Evolutionary conservation across 2,329 filamentous ascomycete genomes (phyloP), one percentile per base, ranked within the genome.

Genomic region (Diaporthe sp.): DNA sequence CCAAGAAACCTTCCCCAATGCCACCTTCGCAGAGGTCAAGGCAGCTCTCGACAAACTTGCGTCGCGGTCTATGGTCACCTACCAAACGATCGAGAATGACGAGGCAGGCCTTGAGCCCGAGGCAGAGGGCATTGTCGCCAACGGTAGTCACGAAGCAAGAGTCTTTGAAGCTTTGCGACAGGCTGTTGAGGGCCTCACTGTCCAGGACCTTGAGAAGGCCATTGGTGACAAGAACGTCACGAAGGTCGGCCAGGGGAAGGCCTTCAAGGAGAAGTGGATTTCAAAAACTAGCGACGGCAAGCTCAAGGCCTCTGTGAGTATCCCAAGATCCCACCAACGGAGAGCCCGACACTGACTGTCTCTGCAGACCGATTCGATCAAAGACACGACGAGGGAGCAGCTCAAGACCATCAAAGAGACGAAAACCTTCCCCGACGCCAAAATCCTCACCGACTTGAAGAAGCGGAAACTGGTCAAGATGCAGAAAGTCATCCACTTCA

Each of bases 171-270:
- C 93, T 0, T 87, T 96, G 75, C 89, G 90, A 79, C 87, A 90
- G 78, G 92, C 93, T 42, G 83, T 95, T 78, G 95, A 96, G 82
- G 58, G 95, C 31, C 88, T 98, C 84, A 94, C 94, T 78, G 93
- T 98, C 76, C 87, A 90, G 78, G 94, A 96, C 79, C 87, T 96
- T 74, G 90, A 93, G 85, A 87, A 87, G 82, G 87, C 87, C 73
- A 92, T 96, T 78, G 93, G 94, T 74, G 92, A 94, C 84, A 94
- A 94, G 84, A 92, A 87, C 65, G 93, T 91, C 60, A 89, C 93
- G 68, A 96, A 95, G 86, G 88, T 98, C 76, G 97, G 97, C n/a
- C 94, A 97, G 83, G 95, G 95, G 80, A 98, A 97, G 87, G 96
- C 96, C 47, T 98, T 98, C 88, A 97, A 91, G 82, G 90, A 92